Percentiles rank a stretch among this genome's conserved stretches.
phyloP scores from a whole-genome alignment of 2,329 filamentous ascomycete species.

The Aspergillus ochraceoroseus region DNA sequence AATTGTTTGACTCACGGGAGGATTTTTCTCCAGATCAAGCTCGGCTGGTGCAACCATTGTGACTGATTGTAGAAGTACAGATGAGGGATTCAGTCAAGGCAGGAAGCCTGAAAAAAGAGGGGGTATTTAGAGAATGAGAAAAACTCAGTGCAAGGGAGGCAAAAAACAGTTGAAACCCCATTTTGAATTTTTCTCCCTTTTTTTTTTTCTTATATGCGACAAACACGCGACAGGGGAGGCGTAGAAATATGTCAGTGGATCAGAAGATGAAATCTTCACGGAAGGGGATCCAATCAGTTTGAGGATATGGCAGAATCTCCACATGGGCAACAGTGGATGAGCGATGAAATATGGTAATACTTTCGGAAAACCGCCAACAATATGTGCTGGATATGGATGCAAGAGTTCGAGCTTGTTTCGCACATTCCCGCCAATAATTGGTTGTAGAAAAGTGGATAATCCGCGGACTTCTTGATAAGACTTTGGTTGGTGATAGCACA shows the following conservation, averaged over 20 bases:
- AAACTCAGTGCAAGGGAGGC: too few relatives aligned
- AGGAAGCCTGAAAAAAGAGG: neutral
- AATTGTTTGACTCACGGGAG: constrained; percentile 26
- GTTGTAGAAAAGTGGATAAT: too few relatives aligned
- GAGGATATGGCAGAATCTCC: too few relatives aligned
- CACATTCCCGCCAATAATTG: too few relatives aligned
- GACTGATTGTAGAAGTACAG: constrained; percentile 1
- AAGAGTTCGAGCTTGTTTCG: too few relatives aligned
- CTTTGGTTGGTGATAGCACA: too few relatives aligned
- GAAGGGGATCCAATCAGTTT: constrained; percentile 2
- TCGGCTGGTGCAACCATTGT: constrained; percentile 22
- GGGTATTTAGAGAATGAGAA: neutral
- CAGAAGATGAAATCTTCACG: constrained; percentile 2
- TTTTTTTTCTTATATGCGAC: too few relatives aligned
- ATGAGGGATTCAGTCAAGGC: constrained; percentile 13
- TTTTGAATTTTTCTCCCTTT: too few relatives aligned
- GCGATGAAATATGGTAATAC: neutral
- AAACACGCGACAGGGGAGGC: constrained; percentile 1
- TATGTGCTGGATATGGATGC: constrained; percentile 4
- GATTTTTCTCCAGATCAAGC: constrained; percentile 34
- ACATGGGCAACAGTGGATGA: neutral
- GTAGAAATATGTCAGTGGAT: constrained; percentile 8
- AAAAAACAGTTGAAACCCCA: too few relatives aligned
- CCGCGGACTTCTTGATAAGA: too few relatives aligned
- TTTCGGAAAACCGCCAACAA: neutral